Percentiles rank a stretch among this genome's conserved stretches.
phyloP scores from a whole-genome alignment of 192 early-diverging fungal genomes.

The Entomortierella beljakovae region DNA sequence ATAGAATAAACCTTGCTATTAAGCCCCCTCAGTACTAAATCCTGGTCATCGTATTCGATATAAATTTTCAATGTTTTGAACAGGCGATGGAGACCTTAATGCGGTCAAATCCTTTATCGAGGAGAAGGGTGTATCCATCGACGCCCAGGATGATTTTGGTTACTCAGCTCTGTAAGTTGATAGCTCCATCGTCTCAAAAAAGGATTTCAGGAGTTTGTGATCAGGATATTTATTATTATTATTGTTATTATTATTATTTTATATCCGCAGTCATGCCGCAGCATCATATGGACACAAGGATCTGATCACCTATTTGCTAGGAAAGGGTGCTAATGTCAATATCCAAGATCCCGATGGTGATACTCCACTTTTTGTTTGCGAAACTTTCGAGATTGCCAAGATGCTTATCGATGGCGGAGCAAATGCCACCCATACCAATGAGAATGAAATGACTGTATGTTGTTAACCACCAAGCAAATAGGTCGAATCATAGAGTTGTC shows the following conservation, averaged over 20 bases:
- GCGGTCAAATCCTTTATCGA: slow-evolving; percentile 61
- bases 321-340: slow-evolving; percentile 73
- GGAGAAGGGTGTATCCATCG: slow-evolving; percentile 61
- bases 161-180: slow-evolving; percentile 86
- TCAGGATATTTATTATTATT: not conserved
- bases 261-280: slow-evolving; percentile 67
- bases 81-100: slow-evolving; percentile 45
- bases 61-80: not conserved
- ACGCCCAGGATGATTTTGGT: slow-evolving; percentile 82
- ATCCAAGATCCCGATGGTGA: slow-evolving; percentile 84
- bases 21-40: too few species aligned
- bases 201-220: not conserved
- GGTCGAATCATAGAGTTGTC: too few species aligned
- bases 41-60: too few species aligned
- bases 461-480: not conserved
- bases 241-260: not conserved
- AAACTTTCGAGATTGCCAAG: slow-evolving; percentile 75
- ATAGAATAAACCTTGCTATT: too few species aligned
- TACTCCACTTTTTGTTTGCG: slow-evolving; percentile 82
- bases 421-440: slow-evolving; percentile 69
- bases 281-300: slow-evolving; percentile 77
- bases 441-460: slow-evolving; percentile 66
- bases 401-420: slow-evolving; percentile 79
- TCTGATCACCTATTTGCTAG: slow-evolving; percentile 74
- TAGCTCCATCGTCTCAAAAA: not conserved